Base-by-base conservation (phyloP, 495 filamentous ascomycete genomes). In the Paragyromitra xinjiangensis region DNA sequence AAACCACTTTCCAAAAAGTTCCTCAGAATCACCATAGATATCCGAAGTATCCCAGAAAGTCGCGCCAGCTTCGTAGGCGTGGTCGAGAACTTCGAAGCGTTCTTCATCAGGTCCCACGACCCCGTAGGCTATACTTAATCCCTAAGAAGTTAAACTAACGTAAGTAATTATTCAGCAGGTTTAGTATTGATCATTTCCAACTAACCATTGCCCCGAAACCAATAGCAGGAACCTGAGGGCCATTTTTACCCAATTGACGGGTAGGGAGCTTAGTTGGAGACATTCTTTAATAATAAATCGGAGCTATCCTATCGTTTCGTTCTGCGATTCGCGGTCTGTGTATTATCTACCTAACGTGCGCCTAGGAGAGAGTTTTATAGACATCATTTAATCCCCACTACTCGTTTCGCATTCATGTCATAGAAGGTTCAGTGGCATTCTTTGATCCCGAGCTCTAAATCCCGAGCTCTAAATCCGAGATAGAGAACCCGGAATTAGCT, bases 141-240 rank as follows among this genome's bases (percentile, higher is more conserved):
- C 87, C 88, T 90, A 89, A 44, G 86, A 74, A 5, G 88, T 50
- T 39, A 3, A 3, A 7, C 50, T 34, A 50, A n/a, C 3, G 9
- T 50, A 5, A 22, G 61, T 87, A 64, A 87, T 9, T 84, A 82
- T 6, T 83, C 64, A 1, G 22, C 14, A 16, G 42, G 26, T 64
- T 2, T 14, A 24, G 44, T 6, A 48, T 4, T 39, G 1, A 26
- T 42, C 8, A 50, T 39, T 40, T 14, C 22, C 29, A 40, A 73
- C 62, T 42, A 62, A 86, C 86, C 88, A 90, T 89, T 26, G 86
- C 70, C 3, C 88, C 88, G 64, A 87, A 87, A 58, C 90, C 90
- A 2, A 90, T 76, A 48, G 85, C 84, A 8, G 89, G 83, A 29
- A 91, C 86, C 11, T 82, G 70, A 40, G 88, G 88, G 6, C 89